phyloP scores from a whole-genome alignment of 345 rosid species.

The Camelina sativa region DNA sequence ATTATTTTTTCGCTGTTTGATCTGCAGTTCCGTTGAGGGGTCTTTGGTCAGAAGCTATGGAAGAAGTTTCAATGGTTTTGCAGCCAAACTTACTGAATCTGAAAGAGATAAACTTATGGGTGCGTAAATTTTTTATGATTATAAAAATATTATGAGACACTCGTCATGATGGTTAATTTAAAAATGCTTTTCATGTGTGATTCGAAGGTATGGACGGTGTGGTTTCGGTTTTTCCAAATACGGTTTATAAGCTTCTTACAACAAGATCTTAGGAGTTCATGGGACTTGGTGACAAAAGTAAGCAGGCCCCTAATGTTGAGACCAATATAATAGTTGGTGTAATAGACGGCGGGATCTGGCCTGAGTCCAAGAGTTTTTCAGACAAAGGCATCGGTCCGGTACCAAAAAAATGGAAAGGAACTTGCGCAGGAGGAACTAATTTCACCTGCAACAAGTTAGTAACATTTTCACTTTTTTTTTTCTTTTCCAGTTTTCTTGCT shows the following conservation, averaged over 20 bases:
- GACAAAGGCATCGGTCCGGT: slow-evolving; percentile 58
- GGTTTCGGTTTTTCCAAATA: slow-evolving; percentile 57
- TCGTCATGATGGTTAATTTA: neutral
- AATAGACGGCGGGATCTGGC: slow-evolving; percentile 61
- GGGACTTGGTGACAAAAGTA: slow-evolving; percentile 47
- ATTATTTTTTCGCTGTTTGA: neutral
- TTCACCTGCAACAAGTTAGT: slow-evolving; percentile 62
- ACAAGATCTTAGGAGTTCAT: slow-evolving; percentile 70
- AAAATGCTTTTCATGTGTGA: neutral
- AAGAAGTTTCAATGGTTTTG: slow-evolving; percentile 52
- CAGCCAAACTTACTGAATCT: slow-evolving; percentile 51
- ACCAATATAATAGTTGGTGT: slow-evolving; percentile 53
- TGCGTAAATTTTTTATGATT: slow-evolving; percentile 38
- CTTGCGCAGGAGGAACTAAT: slow-evolving; percentile 50
- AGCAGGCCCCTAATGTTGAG: slow-evolving; percentile 20
- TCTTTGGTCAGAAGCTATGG: slow-evolving; percentile 45
- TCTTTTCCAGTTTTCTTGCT: slow-evolving; percentile 11
- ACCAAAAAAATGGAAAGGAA: slow-evolving; percentile 64
- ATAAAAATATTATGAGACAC: neutral
- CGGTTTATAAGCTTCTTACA: slow-evolving; percentile 43
- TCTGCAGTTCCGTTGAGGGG: slow-evolving; percentile 34
- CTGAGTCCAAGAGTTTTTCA: slow-evolving; percentile 56
- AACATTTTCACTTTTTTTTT: slow-evolving; percentile 9
- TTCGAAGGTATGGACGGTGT: slow-evolving; percentile 49
- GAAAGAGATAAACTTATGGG: slow-evolving; percentile 56